Conservation (phyloP, 2,329 filamentous ascomycete species). For the Rutstroemia sp. region DNA sequence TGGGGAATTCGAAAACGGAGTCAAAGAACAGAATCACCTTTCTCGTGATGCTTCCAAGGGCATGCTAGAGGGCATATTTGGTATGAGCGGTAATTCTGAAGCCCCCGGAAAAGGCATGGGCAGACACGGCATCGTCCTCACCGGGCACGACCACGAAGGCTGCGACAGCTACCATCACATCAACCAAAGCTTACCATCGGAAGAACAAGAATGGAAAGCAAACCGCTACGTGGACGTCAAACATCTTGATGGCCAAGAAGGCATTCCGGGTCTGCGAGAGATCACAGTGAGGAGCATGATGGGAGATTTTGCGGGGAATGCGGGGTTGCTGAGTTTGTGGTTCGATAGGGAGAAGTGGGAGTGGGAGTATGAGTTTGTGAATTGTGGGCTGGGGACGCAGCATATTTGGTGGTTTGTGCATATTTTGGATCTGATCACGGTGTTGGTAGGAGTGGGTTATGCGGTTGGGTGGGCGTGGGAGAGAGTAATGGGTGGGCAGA, state of each 20-base stretch:
- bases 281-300: constrained; percentile 97
- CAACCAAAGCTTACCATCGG: constrained; percentile 44
- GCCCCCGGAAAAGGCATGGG: constrained; percentile 57
- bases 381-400: constrained; percentile 75
- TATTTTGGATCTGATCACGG: constrained; percentile 47
- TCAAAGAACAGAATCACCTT: constrained; percentile 89
- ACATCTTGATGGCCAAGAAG: constrained; percentile 32
- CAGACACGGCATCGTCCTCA: constrained; percentile 71
- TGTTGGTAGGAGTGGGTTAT: constrained; percentile 18
- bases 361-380: constrained; percentile 77
- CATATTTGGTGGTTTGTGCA: constrained; percentile 94
- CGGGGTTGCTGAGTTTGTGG: constrained; percentile 82
- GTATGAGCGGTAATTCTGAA: constrained; percentile 56
- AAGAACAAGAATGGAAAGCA: constrained; percentile 32
- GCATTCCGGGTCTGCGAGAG: constrained; percentile 65
- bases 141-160: constrained; percentile 91
- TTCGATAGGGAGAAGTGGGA: constrained; percentile 66
- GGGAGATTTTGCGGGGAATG: constrained; percentile 91
- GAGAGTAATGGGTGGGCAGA: background rate
- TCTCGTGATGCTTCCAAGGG: constrained; percentile 63
- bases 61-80: constrained; percentile 79
- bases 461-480: background rate
- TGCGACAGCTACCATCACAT: constrained; percentile 85
- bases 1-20: constrained; percentile 56
- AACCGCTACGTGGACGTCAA: constrained; percentile 40